Evolutionary conservation across 1,284 basidiomycete genomes (phyloP).

Genomic region (Xerocomus nothofagi): DNA sequence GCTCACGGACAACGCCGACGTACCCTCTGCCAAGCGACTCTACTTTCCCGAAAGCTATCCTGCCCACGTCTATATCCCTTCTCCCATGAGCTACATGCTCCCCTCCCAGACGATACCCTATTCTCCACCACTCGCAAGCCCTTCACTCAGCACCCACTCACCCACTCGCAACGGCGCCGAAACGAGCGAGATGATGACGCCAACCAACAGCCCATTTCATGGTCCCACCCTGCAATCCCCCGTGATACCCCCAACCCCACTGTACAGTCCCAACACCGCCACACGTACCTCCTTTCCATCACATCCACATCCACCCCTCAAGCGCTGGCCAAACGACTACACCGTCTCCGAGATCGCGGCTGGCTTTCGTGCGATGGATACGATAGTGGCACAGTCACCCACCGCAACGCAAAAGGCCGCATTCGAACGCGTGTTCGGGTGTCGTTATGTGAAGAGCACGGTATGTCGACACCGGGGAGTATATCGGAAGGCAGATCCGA

Average conservation of each 20-base stretch:
- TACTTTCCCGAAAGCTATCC: conserved; percentile 32
- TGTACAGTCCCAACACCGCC: conserved; percentile 23
- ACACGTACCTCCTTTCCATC: conserved; percentile 41
- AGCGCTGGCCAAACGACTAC: conserved; percentile 72
- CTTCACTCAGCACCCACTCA: conserved; percentile 18
- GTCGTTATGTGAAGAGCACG: conserved; percentile 67
- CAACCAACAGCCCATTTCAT: conserved; percentile 23
- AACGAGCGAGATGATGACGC: conserved; percentile 16
- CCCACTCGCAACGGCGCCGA: conserved; percentile 18
- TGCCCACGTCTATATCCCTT: conserved; percentile 34
- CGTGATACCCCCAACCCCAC: conserved; percentile 18
- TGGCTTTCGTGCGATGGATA: conserved; percentile 59
- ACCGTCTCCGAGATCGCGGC: conserved; percentile 58
- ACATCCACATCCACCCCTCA: conserved; percentile 55
- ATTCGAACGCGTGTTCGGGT: conserved; percentile 65
- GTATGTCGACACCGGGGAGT: conserved; percentile 66
- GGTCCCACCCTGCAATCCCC: conserved; percentile 23
- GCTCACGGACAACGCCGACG: conserved; percentile 27
- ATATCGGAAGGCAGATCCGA: conserved; percentile 54
- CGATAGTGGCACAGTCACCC: conserved; percentile 43
- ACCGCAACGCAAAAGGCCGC: conserved; percentile 54
- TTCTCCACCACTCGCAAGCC: conserved; percentile 23
- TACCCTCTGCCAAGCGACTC: conserved; percentile 28
- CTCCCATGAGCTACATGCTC: conserved; percentile 32
- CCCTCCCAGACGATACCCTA: conserved; percentile 31